These are phyloP conservation scores for Rhizopogon roseolus DNA, from an alignment of 768 basidiomycete genomes.

Conservation along the genomic window DNA sequence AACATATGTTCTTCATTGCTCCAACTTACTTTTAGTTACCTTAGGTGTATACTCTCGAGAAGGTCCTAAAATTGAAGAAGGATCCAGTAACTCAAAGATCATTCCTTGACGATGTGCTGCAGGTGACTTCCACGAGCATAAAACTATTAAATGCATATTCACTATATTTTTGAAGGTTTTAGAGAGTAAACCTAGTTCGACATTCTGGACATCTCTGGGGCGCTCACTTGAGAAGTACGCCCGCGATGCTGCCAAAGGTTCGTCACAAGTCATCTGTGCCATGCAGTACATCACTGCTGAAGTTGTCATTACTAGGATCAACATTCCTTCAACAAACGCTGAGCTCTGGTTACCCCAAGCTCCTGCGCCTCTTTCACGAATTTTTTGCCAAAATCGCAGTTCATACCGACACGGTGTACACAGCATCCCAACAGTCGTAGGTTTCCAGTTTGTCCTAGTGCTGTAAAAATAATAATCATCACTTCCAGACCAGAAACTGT, in stretches of 20 bases:
- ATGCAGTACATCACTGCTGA: background rate
- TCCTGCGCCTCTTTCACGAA: slow-evolving; percentile 90
- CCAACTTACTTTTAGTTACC: background rate
- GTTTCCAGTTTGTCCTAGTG: slow-evolving; percentile 1
- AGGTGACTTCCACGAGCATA: slow-evolving; percentile 39
- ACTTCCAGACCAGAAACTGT: slow-evolving; percentile 81
- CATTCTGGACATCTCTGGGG: slow-evolving; percentile 85
- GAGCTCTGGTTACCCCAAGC: slow-evolving; percentile 77
- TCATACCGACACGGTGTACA: slow-evolving; percentile 93
- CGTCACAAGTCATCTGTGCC: slow-evolving; percentile 2
- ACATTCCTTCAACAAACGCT: slow-evolving; percentile 89
- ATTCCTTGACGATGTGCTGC: slow-evolving; percentile 93
- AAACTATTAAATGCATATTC: background rate
- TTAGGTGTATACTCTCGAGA: slow-evolving; percentile 93
- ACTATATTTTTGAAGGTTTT: slow-evolving; percentile 46
- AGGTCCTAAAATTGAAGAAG: slow-evolving; percentile 85
- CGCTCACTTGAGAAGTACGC: slow-evolving; percentile 78
- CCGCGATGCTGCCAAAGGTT: slow-evolving; percentile 78
- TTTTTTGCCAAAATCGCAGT: slow-evolving; percentile 95
- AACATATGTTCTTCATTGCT: background rate
- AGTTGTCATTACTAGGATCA: slow-evolving; percentile 51
- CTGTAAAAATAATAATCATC: background rate
- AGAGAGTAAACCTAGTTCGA: slow-evolving; percentile 87
- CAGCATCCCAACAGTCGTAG: slow-evolving; percentile 79
- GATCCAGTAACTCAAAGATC: slow-evolving; percentile 70